Percentiles rank a stretch among this genome's conserved stretches.
Evolutionary conservation across 2,329 filamentous ascomycete species (phyloP).

Genomic region (Monosporascus sp.): DNA sequence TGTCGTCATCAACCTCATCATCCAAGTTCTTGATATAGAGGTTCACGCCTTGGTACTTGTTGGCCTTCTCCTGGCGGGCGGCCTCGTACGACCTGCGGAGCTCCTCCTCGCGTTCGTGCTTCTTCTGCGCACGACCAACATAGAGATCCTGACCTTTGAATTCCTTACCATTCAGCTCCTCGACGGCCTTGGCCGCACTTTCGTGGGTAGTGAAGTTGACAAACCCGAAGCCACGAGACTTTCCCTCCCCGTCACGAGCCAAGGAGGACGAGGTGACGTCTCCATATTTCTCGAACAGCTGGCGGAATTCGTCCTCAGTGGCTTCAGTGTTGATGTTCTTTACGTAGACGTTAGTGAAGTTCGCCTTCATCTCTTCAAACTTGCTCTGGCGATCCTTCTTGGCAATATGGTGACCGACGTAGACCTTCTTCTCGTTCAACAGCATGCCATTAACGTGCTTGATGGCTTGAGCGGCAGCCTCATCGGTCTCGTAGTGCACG

Average conservation of each 20-base stretch:
- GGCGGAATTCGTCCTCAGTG: constrained; percentile 89
- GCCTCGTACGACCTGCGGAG: constrained; percentile 98
- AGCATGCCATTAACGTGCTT: constrained; percentile 99
- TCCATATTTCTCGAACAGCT: constrained; percentile 85
- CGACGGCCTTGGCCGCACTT: constrained; percentile 77
- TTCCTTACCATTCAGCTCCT: constrained; percentile 85
- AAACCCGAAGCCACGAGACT: constrained; percentile 93
- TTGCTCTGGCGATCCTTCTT: constrained; percentile 99
- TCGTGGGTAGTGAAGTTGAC: constrained; percentile 95
- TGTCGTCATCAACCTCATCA: constrained; percentile 96
- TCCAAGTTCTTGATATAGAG: constrained; percentile 99
- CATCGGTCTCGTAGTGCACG: constrained; percentile 98
- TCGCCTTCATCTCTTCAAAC: constrained; percentile 99
- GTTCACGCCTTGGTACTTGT: constrained; percentile 99
- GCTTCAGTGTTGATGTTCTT: constrained; percentile 90
- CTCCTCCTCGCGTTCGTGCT: constrained; percentile 99
- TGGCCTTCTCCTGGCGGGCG: constrained; percentile 94
- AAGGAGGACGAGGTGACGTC: constrained; percentile 95
- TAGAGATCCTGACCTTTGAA: constrained; percentile 95
- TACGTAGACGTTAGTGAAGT: constrained; percentile 99
- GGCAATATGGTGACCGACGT: constrained; percentile 97
- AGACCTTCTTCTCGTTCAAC: constrained; percentile 99
- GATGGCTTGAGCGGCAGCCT: constrained; percentile 94
- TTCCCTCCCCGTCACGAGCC: constrained; percentile 81
- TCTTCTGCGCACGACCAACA: constrained; percentile 98